Base-by-base conservation (phyloP, 1,284 basidiomycete species). In the Irpex sp. region DNA sequence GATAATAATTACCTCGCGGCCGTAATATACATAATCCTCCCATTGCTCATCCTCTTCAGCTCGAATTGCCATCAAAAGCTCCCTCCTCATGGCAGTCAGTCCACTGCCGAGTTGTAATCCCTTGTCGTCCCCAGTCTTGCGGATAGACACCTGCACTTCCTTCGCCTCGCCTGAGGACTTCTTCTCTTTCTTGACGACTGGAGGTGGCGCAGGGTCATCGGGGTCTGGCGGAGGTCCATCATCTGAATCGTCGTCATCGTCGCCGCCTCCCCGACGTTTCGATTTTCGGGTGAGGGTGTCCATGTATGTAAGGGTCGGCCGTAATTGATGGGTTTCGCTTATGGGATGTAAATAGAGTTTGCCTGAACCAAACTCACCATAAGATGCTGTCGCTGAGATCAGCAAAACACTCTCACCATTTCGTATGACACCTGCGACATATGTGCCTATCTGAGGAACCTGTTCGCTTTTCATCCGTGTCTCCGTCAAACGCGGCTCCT, bases 221-320 rank as follows among this genome's bases (percentile, higher is more conserved):
- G 90, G 90, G 69, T 93, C 90, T 47, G 84, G 88, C 43, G 89
- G 90, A 33, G 90, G 89, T 0, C 86, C 90, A 62, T 91, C 88
- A 63, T 92, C 90, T 4, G 86, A 88, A 43, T 92, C 89, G 8
- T 86, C 87, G 65, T 89, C 90, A 1, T 79, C 83, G 11, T 81
- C 85, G n/a, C 71, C 79, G 35, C 76, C 77, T 15, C 74, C 76
- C 55, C 79, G 79, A 60, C 82, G 85, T 69, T 81, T 83, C 65
- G 74, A 79, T 76, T 88, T 91, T 57, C 84, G 83, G 21, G 86
- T 84, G 60, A 88, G 72, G 62, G 84, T 75, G 70, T 93, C 92
- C 67, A 93, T 79, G 74, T 93, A 90, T 7, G 89, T 90, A 66
- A 93, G 74, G 5, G 88, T 88, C 6, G 91, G 91, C 54, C 91